Evolutionary conservation across 1,284 basidiomycete species (phyloP).

Genomic region (Rugosomyces carneus): DNA sequence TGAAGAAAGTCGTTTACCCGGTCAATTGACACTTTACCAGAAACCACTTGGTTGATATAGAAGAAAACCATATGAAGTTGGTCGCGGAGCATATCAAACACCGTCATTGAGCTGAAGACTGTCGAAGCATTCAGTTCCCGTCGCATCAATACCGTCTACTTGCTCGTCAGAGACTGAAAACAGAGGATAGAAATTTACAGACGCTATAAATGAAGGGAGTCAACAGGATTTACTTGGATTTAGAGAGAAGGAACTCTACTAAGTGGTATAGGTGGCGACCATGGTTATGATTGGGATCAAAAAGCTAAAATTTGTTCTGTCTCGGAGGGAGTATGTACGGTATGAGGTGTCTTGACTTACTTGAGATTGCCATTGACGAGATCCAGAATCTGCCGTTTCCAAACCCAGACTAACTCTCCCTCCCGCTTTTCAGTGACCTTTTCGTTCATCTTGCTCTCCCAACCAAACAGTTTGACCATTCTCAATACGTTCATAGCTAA

Average conservation of each 20-base stretch:
- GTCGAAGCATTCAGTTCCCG: constrained; percentile 32
- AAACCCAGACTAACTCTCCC: constrained; percentile 45
- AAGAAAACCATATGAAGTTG: constrained; percentile 30
- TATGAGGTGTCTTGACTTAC: constrained; percentile 25
- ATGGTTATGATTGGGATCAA: constrained; percentile 63
- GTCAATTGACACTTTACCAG: constrained; percentile 20
- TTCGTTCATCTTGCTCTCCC: constrained; percentile 51
- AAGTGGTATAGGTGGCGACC: constrained; percentile 60
- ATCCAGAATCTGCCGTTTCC: constrained; percentile 36
- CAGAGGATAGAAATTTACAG: constrained; percentile 17
- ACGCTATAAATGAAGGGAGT: constrained; percentile 12
- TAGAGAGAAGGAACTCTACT: constrained; percentile 19
- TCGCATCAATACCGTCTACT: constrained; percentile 33
- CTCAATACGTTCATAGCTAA: constrained; percentile 43
- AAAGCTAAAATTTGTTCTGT: constrained; percentile 32
- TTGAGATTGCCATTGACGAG: constrained; percentile 37
- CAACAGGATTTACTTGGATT: not conserved
- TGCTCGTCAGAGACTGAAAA: constrained; percentile 14
- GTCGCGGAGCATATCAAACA: constrained; percentile 39
- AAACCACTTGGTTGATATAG: constrained; percentile 19
- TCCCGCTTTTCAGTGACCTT: constrained; percentile 46
- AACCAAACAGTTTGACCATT: constrained; percentile 69
- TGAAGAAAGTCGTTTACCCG: constrained; percentile 24
- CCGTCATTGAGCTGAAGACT: constrained; percentile 37
- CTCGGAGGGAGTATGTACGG: not conserved